Evolutionary conservation across 106 monocot genomes (phyloP).

Genomic region (Xerophyta viscosa): DNA sequence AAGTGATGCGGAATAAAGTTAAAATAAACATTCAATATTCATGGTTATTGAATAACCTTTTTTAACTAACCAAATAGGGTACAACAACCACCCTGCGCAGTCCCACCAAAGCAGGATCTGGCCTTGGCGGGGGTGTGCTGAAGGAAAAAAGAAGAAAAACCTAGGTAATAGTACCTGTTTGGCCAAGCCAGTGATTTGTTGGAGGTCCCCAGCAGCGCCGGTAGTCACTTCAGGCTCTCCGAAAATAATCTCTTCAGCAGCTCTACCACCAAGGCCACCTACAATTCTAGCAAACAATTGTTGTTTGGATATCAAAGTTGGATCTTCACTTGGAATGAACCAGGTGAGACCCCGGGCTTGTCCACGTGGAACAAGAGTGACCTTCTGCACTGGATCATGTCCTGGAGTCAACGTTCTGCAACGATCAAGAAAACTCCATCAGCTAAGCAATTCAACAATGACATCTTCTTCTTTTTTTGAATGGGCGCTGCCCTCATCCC

Average conservation of each 20-base stretch:
- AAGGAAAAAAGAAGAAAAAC: too few species aligned
- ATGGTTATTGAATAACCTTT: too few species aligned
- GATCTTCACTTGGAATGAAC: conserved; percentile 94
- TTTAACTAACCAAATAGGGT: too few species aligned
- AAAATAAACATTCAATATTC: too few species aligned
- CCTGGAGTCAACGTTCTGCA: conserved; percentile 92
- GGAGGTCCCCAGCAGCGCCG: conserved; percentile 93
- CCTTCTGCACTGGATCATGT: conserved; percentile 95
- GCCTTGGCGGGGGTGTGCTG: too few species aligned
- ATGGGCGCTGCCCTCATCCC: too few species aligned
- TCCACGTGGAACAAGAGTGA: conserved; percentile 83
- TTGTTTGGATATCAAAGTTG: conserved; percentile 89
- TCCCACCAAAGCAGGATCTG: too few species aligned
- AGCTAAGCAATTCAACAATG: too few species aligned
- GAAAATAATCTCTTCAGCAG: conserved; percentile 97
- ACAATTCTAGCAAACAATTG: conserved; percentile 94
- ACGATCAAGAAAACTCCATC: neutral
- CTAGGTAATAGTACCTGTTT: conserved; percentile 52
- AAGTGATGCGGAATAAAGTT: too few species aligned
- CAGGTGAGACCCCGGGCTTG: conserved; percentile 93
- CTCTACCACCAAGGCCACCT: conserved; percentile 95
- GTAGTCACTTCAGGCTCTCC: conserved; percentile 97
- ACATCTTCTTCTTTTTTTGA: too few species aligned
- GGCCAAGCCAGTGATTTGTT: conserved; percentile 90
- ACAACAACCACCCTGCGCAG: too few species aligned